Evolutionary conservation across 371 early-diverging fungal genomes (phyloP), one percentile per base, ranked within the genome.

Genomic region (Homolaphlyctis polyrhiza): DNA sequence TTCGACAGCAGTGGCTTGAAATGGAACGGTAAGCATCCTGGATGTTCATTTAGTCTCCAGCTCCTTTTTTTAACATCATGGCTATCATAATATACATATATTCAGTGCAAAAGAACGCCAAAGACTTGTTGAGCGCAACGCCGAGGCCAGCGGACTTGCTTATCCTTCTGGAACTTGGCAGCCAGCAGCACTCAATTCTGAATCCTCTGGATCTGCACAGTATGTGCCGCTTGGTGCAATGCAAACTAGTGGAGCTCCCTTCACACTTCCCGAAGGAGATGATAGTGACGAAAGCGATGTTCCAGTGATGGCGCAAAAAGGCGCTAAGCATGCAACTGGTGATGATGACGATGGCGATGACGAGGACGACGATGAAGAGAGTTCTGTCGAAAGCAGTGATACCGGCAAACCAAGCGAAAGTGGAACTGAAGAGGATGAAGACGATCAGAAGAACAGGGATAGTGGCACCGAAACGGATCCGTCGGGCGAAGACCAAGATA

Each of bases 1-100:
- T 75, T 30, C 52, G 71, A 21, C 51, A 68, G 48, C 70, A 70
- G 50, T 75, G 67, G 68, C 61, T 75, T 2, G 75, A 75, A 58
- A 59, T 55, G 14, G 75, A 75, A 58, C 28, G 73, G 73, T 72
- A 58, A 5, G 59, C 21, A n/a, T 23, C 23, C 27, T 48, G 4
- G 30, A 3, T 30, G 2, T 5, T 2, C 4, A 18, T 35, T 35
- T 45, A 6, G 57, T 4, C 4, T 11, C 30, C 27, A 1, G 32
- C 32, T 21, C 32, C 11, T 28, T 14, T 51, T 11, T 14, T 27
- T 30, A 25, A 34, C 35, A 18, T 21, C 8, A 14, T 27, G 13
- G 52, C 11, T 30, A 52, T 52, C 30, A 8, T 14, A 16, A 8
- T 8, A n/a, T 30, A n/a, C 30, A 55, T 27, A 34, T 27, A 25